Percentiles rank a stretch among this genome's conserved stretches.
phyloP scores from a whole-genome alignment of 73 alveolate genomes.

The Tetrahymena thermophila region DNA sequence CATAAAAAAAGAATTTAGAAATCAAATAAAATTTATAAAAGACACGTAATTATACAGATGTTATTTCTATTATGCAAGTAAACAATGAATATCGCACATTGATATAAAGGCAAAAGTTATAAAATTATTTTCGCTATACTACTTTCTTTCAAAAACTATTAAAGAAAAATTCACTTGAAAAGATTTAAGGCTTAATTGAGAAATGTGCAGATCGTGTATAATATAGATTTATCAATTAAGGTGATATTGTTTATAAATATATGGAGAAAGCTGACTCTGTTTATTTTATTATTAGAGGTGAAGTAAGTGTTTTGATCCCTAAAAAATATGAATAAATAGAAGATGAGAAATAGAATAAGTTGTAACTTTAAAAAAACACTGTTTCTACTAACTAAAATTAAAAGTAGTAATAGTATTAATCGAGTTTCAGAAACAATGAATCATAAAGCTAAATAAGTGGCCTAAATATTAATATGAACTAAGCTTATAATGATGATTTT shows the following conservation, averaged over 20 bases:
- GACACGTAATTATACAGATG: not conserved
- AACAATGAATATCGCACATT: not conserved
- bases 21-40: not conserved
- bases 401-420: not conserved
- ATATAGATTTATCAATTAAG: not conserved
- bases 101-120: not conserved
- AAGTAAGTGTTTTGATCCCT: not conserved
- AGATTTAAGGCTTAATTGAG: not conserved
- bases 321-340: not conserved
- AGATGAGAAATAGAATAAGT: not conserved
- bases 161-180: not conserved
- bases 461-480: not conserved
- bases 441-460: not conserved
- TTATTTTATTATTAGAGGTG: not conserved
- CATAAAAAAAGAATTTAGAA: not conserved
- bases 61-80: not conserved
- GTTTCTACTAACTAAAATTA: not conserved
- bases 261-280: not conserved
- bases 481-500: not conserved
- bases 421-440: not conserved
- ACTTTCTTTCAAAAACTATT: not conserved
- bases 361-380: not conserved
- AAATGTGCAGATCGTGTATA: not conserved
- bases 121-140: not conserved
- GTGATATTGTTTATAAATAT: not conserved